Base-by-base conservation (phyloP, 768 basidiomycete species). In the Podaxis mareebaensis region DNA sequence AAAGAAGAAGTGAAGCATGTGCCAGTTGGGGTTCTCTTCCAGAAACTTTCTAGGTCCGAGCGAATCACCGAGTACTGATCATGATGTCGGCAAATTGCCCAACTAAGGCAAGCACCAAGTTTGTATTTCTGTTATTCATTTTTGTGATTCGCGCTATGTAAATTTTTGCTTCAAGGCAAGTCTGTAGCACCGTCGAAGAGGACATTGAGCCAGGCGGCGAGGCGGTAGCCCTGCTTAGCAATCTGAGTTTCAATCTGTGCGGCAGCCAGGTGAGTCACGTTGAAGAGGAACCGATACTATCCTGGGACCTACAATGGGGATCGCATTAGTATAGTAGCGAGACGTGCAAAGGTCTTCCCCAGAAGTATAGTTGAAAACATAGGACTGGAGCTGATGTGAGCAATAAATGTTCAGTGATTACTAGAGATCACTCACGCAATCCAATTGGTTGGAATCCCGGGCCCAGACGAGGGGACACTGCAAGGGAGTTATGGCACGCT, bases 201-300 rank as follows among this genome's bases (percentile, higher is more conserved):
- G 4, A 81, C 79, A 66, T 82, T 82, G 60, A 83, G 70, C 82
- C 81, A 82, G 1, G 81, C 81, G 10, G 82, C 82, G 38, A 83
- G 72, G 26, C 81, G 80, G 66, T 77, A 81, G 5, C 81, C 81
- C 66, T 78, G 76, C 65, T 80, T 81, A 7, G 81, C 81, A 20
- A 83, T 75, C 63, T 83, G 81, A 2, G 71, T 63, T 66, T 83
- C 79, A 55, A 82, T 80, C 79, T 78, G 56, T 40, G 36, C 38
- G 38, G 33, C 10, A 20, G 44, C 7, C 4, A 17, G 7, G 15
- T 46, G 44, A 20, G 15, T 46, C 17, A 20, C 3, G n/a, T 8
- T 15, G 17, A 46, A n/a, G 15, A 46, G 22, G 40, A 30, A 55
- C 28, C 30, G 38, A n/a, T 30, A 12, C 36, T 10, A 30, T n/a